Conservation (phyloP, 202 grass and related monocot species). For the Setaria viridis region DNA sequence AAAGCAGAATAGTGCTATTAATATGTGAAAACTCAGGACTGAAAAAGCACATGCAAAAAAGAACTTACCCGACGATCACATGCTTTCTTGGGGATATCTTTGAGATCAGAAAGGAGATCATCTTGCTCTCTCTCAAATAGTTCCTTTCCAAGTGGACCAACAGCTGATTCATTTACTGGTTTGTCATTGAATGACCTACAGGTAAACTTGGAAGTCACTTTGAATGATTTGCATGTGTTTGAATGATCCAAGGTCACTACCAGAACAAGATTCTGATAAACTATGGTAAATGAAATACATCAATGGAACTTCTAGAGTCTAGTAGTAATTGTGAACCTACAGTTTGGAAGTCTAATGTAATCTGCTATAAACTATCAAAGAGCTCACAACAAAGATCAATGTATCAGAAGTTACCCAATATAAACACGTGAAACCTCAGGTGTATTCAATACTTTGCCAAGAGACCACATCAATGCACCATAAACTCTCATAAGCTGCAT, state of each 20-base stretch:
- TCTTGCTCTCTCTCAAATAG: slow-evolving; percentile 96
- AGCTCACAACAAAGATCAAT: slow-evolving; percentile 8
- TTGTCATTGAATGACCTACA: slow-evolving; percentile 94
- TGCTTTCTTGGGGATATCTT: slow-evolving; percentile 95
- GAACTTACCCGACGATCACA: slow-evolving; percentile 75
- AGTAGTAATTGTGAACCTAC: slow-evolving; percentile 41
- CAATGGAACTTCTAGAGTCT: not conserved
- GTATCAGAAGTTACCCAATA: slow-evolving; percentile 74
- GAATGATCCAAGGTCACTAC: slow-evolving; percentile 7
- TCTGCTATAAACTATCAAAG: slow-evolving; percentile 16
- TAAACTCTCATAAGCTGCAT: slow-evolving; percentile 99
- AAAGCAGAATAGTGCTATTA: slow-evolving; percentile 19
- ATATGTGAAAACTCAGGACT: slow-evolving; percentile 17
- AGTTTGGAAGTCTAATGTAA: slow-evolving; percentile 20
- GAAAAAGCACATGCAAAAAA: slow-evolving; percentile 15
- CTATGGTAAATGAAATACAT: not conserved
- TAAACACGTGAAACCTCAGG: slow-evolving; percentile 94
- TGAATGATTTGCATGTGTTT: slow-evolving; percentile 9
- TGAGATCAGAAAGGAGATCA: slow-evolving; percentile 87
- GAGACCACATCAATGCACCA: slow-evolving; percentile 98
- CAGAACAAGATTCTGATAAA: slow-evolving; percentile 39
- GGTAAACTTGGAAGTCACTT: slow-evolving; percentile 40
- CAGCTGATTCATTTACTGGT: slow-evolving; percentile 84
- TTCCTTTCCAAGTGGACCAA: slow-evolving; percentile 85
- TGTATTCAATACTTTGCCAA: slow-evolving; percentile 98